Evolutionary conservation across 441 rosid genomes (phyloP).

Genomic region (Codiaeum variegatum): DNA sequence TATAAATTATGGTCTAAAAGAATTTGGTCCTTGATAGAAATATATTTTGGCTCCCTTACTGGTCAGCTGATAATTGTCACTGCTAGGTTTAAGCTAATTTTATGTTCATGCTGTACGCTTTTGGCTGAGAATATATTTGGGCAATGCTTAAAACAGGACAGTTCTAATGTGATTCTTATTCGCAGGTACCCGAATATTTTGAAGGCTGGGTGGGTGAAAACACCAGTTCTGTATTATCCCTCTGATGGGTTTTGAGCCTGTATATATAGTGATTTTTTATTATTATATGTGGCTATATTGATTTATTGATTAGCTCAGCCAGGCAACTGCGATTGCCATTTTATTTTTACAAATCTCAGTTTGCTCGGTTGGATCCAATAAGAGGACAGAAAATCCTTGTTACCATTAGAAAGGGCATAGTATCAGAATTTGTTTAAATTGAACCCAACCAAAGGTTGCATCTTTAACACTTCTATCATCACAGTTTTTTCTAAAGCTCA

Average conservation of each 20-base stretch:
- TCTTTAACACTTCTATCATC: conserved; percentile 5
- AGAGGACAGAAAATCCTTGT: conserved; percentile 10
- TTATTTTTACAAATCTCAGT: conserved; percentile 47
- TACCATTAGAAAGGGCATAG: conserved; percentile 10
- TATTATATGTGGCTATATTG: conserved; percentile 26
- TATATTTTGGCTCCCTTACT: no score
- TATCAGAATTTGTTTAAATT: conserved; percentile 20
- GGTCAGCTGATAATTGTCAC: background rate
- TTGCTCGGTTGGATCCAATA: conserved; percentile 47
- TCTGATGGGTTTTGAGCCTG: conserved; percentile 7
- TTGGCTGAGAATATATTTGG: background rate
- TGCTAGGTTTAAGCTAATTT: background rate
- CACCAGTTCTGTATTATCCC: background rate
- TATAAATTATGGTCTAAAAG: no score
- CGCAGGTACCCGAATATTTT: conserved; percentile 26
- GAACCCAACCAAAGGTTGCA: conserved; percentile 26
- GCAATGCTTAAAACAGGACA: background rate
- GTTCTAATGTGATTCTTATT: background rate
- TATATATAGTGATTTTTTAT: conserved; percentile 19
- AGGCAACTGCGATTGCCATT: conserved; percentile 45
- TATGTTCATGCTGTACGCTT: background rate
- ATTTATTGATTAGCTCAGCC: conserved; percentile 47
- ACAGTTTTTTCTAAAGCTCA: conserved; percentile 5
- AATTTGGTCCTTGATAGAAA: no score
- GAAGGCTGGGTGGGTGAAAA: conserved; percentile 11